Conservation (phyloP, 2,329 filamentous ascomycete genomes). For the Colletotrichum filicis region DNA sequence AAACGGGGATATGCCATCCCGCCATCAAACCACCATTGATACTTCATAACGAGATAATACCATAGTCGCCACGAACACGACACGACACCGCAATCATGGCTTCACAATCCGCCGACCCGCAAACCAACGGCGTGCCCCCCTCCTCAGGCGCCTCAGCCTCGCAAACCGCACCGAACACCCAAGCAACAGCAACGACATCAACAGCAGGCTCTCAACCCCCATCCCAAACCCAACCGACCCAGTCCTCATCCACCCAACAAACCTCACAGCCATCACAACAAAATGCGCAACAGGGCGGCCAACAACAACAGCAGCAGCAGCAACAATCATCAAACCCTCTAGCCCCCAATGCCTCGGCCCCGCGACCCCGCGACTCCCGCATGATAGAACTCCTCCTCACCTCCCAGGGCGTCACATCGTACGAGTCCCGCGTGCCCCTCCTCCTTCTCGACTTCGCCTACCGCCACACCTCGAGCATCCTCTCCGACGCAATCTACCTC, state of each 20-base stretch:
- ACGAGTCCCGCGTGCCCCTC: conserved; percentile 84
- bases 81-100: conserved; percentile 22
- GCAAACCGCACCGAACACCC: conserved; percentile 50
- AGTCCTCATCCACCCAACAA: conserved; percentile 34
- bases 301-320: conserved; percentile 10
- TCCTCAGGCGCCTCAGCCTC: conserved; percentile 51
- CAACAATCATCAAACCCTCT: conserved; percentile 31
- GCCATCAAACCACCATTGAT: neutral
- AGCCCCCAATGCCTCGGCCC: conserved; percentile 51
- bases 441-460: conserved; percentile 89
- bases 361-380: conserved; percentile 80
- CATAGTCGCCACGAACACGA: neutral
- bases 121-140: conserved; percentile 64
- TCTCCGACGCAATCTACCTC: conserved; percentile 77
- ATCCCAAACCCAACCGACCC: conserved; percentile 30
- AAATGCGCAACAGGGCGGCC: conserved; percentile 17
- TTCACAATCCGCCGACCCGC: conserved; percentile 51
- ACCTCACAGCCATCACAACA: conserved; percentile 38
- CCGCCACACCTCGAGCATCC: conserved; percentile 78
- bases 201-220: conserved; percentile 27
- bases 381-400: conserved; percentile 84
- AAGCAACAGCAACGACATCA: conserved; percentile 44
- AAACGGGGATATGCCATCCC: conserved; percentile 3
- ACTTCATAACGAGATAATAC: neutral
- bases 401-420: conserved; percentile 81